These are phyloP conservation scores for Alternaria infectoria DNA, from an alignment of 2,329 filamentous ascomycete genomes.

Conservation along the genomic window DNA sequence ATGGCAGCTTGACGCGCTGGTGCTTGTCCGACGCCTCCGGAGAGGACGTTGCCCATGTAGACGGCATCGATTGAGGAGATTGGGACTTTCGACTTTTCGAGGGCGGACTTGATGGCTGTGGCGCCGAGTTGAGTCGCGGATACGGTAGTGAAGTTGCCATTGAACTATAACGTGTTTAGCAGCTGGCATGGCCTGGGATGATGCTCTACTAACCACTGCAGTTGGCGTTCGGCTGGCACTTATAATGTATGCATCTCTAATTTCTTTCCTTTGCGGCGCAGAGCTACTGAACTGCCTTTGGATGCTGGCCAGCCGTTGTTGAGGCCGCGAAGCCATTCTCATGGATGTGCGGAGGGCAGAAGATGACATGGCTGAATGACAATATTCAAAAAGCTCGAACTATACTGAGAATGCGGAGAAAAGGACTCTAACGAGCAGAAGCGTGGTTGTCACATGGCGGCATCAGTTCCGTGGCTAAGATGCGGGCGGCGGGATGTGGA, in stretches of 20 bases:
- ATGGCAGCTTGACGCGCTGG: slow-evolving; percentile 90
- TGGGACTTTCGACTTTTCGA: slow-evolving; percentile 85
- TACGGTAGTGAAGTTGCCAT: slow-evolving; percentile 84
- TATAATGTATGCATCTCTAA: slow-evolving; percentile 92
- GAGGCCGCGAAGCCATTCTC: slow-evolving; percentile 45
- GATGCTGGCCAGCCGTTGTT: slow-evolving; percentile 45
- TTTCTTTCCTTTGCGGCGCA: slow-evolving; percentile 60
- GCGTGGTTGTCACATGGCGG: slow-evolving; percentile 40
- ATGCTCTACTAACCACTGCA: slow-evolving; percentile 68
- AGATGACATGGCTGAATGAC: slow-evolving; percentile 36
- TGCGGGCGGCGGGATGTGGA: slow-evolving; percentile 39
- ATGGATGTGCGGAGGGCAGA: slow-evolving; percentile 40
- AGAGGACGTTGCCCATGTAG: slow-evolving; percentile 96
- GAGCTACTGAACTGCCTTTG: slow-evolving; percentile 48
- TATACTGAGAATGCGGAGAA: slow-evolving; percentile 13
- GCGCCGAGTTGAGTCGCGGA: slow-evolving; percentile 88
- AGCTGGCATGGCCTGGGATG: neutral
- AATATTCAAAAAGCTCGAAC: neutral
- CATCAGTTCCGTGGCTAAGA: slow-evolving; percentile 20
- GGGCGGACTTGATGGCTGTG: slow-evolving; percentile 86
- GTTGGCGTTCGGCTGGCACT: slow-evolving; percentile 89
- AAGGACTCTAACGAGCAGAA: slow-evolving; percentile 32
- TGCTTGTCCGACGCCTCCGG: slow-evolving; percentile 83
- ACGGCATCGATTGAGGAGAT: slow-evolving; percentile 83
- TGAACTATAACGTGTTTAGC: slow-evolving; percentile 70